phyloP scores from a whole-genome alignment of 2,329 filamentous ascomycete species.

The Aspergillus vadensis region DNA sequence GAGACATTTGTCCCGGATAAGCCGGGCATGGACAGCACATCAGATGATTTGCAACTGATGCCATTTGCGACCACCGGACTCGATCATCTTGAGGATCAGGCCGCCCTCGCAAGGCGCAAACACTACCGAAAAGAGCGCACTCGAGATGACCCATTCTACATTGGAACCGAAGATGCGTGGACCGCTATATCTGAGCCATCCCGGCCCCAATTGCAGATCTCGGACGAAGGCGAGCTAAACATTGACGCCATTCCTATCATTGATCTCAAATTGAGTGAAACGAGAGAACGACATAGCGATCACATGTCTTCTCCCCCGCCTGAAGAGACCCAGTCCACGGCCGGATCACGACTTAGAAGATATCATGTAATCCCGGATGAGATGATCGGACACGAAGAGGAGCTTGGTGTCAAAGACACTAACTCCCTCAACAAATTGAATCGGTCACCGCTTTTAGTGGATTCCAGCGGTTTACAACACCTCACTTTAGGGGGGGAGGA shows the following conservation, averaged over 20 bases:
- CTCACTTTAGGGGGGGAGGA: conserved; percentile 65
- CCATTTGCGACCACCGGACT: conserved; percentile 37
- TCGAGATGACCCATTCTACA: conserved; percentile 95
- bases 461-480: conserved; percentile 77
- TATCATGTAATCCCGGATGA: conserved; percentile 74
- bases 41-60: conserved; percentile 26
- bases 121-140: conserved; percentile 79
- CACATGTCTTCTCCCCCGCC: conserved; percentile 10
- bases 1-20: conserved; percentile 28
- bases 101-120: conserved; percentile 72
- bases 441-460: conserved; percentile 76
- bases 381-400: conserved; percentile 58
- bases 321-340: conserved; percentile 34
- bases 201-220: conserved; percentile 71
- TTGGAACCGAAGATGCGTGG: conserved; percentile 57
- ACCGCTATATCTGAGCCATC: conserved; percentile 73
- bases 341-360: conserved; percentile 54
- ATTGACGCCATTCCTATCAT: conserved; percentile 96
- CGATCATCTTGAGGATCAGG: conserved; percentile 60
- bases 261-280: conserved; percentile 75
- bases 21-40: conserved; percentile 22
- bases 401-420: conserved; percentile 41
- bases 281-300: conserved; percentile 29
- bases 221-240: conserved; percentile 78
- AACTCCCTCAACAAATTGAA: conserved; percentile 46